phyloP scores from a whole-genome alignment of 441 rosid species.

The Melastoma candidum region DNA sequence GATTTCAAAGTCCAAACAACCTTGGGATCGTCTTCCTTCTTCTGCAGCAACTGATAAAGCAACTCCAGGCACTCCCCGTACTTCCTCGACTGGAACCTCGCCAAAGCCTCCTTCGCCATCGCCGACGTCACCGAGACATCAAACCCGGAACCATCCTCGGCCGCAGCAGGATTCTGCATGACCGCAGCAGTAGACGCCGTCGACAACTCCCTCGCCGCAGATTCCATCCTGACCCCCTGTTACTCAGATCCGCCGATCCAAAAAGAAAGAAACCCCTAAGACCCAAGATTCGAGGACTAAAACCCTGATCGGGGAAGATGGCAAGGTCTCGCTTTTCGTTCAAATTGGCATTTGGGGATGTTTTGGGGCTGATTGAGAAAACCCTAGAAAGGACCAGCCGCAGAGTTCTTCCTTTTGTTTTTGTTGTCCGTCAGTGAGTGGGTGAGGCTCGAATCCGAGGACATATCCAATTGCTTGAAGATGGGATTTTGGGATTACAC shows the following conservation, averaged over 20 bases:
- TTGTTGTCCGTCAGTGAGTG: no score
- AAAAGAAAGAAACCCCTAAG: background rate
- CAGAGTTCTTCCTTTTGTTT: no score
- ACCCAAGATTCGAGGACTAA: background rate
- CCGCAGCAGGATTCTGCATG: constrained; percentile 24
- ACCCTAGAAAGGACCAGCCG: no score
- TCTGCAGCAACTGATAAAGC: constrained; percentile 52
- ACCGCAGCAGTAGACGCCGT: constrained; percentile 30
- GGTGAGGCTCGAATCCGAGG: no score
- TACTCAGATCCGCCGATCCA: background rate
- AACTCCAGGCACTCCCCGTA: constrained; percentile 60
- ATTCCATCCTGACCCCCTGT: constrained; percentile 29
- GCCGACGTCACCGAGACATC: constrained; percentile 39
- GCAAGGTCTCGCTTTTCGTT: no score
- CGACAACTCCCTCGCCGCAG: constrained; percentile 72
- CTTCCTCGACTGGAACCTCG: constrained; percentile 60
- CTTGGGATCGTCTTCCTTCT: constrained; percentile 80
- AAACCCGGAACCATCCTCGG: constrained; percentile 40
- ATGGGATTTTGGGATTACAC: no score
- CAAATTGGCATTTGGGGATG: no score
- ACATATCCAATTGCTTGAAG: background rate
- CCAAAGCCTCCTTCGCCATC: constrained; percentile 67
- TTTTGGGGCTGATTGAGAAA: no score
- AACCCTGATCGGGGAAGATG: background rate
- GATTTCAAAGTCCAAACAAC: constrained; percentile 18